phyloP scores from a whole-genome alignment of 2,329 filamentous ascomycete species.

The Chaetomium sp. region DNA sequence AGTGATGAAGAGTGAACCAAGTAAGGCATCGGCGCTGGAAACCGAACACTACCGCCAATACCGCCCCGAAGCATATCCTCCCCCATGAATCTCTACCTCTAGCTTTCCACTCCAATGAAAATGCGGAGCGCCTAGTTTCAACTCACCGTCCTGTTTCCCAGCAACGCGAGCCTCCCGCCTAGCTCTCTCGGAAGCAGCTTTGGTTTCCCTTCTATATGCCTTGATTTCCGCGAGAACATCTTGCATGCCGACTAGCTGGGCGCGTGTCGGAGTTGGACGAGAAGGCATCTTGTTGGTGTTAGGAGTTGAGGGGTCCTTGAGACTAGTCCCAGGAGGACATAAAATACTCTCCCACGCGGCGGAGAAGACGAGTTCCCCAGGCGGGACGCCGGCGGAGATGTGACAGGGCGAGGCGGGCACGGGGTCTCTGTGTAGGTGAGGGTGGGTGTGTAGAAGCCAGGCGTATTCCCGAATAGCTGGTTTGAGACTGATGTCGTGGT shows the following conservation, averaged over 20 bases:
- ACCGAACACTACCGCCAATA: slow-evolving; percentile 10
- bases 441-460: slow-evolving; percentile 33
- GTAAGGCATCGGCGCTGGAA: too few relatives aligned
- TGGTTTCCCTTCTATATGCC: slow-evolving; percentile 31
- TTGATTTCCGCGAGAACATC: slow-evolving; percentile 40
- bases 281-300: neutral
- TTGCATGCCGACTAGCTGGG: slow-evolving; percentile 33
- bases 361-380: slow-evolving; percentile 40
- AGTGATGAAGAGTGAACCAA: too few relatives aligned
- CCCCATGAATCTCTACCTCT: slow-evolving; percentile 26
- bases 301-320: neutral
- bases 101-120: slow-evolving; percentile 35
- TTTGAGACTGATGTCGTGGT: slow-evolving; percentile 24
- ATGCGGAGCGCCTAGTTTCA: slow-evolving; percentile 23
- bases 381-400: slow-evolving; percentile 43
- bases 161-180: slow-evolving; percentile 12
- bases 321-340: neutral
- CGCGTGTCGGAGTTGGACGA: slow-evolving; percentile 1
- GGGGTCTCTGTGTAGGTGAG: slow-evolving; percentile 31
- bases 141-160: neutral
- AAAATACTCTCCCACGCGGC: slow-evolving; percentile 48
- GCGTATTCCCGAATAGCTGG: slow-evolving; percentile 43
- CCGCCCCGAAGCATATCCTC: neutral
- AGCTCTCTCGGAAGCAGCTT: slow-evolving; percentile 23
- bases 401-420: slow-evolving; percentile 45